Base-by-base conservation (phyloP, 345 rosid species). In the Cochlearia excelsa region DNA sequence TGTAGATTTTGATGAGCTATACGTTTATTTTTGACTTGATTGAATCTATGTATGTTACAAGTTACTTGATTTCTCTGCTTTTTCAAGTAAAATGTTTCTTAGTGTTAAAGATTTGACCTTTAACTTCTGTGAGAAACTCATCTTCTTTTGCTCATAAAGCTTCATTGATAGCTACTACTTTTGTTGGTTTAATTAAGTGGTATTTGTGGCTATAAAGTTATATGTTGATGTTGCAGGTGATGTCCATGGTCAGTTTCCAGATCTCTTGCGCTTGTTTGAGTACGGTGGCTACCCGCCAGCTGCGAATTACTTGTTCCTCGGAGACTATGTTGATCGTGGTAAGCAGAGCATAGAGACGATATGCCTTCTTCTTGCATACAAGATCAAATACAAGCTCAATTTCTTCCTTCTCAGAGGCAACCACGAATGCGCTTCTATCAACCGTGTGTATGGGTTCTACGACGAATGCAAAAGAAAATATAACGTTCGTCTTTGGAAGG, bases 341-440 rank as follows among this genome's bases (percentile, higher is more conserved):
- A 58, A 58, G 51, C 51, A 58, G 51, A 58, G 63, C 71, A 71
- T 84, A 16, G 23, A 16, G 23, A 16, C 23, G 23, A 16, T 16
- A 16, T 16, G 23, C 23, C 23, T 16, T 16, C 63, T 58, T 26
- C 63, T 58, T 44, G 63, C 63, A 16, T 45, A 44, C 51, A 58
- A 58, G 42, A 8, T 58, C 63, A 58, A 58, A 31, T 58, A 58
- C 51, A 58, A 58, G 51, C 26, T 44, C 51, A 58, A 58, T 30
- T 58, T 58, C 63, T 58, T 58, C 10, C 51, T 58, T 26, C 63
- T 58, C 42, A 76, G 90, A 68, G 23, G 23, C 23, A 16, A 16
- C 23, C 23, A 16, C 23, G 23, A 16, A 16, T 16, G 23, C 23
- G 23, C 23, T 16, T 16, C 23, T 16, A 16, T 16, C 23, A 16